Evolutionary conservation across 83 land plant genomes (phyloP), one percentile per base, ranked within the genome.

Genomic region (Picea mariana): DNA sequence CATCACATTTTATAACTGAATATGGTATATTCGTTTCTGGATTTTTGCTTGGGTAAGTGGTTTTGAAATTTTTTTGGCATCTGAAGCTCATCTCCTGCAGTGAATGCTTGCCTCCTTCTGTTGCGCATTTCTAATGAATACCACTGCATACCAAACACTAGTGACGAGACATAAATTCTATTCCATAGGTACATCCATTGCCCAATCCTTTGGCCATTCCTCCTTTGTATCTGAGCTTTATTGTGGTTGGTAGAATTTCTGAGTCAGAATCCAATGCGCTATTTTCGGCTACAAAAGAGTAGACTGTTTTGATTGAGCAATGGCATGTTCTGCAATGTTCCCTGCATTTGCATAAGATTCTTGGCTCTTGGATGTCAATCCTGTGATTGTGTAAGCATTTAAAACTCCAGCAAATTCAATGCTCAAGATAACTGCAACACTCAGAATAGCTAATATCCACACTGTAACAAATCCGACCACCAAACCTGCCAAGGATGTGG

Each of bases 61-160:
- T 27, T 27, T 27, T 27, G 31, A 27, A 27, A 27, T 27, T 27
- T 27, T 0, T 27, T 27, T 27, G 31, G 31, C 31, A 27, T 27
- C 31, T 27, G 31, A 27, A 27, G 31, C 31, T 27, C 31, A 27
- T 27, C 31, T 27, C 31, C 31, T 27, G 97, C 96, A 1, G 98
- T 92, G 82, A 96, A 95, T 26, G 98, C 97, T 83, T 96, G 12
- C 98, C 98, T 40, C 94, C 97, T 87, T 96, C 95, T 16, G 94
- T 89, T 81, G 85, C 27, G 97, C 98, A 81, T 87, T 87, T 67
- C 97, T 72, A 83, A 96, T 91, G 64, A 94, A 91, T 20, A 92
- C 95, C 9, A 97, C 97, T 24, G 98, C 98, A 79, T 92, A 94
- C 97, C 97, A 94, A 68, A 94, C n/a, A 96, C 90, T 81, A 96